These are phyloP conservation scores for Blastobotrys parvus DNA, from an alignment of 805 yeast genomes.

Conservation along the genomic window DNA sequence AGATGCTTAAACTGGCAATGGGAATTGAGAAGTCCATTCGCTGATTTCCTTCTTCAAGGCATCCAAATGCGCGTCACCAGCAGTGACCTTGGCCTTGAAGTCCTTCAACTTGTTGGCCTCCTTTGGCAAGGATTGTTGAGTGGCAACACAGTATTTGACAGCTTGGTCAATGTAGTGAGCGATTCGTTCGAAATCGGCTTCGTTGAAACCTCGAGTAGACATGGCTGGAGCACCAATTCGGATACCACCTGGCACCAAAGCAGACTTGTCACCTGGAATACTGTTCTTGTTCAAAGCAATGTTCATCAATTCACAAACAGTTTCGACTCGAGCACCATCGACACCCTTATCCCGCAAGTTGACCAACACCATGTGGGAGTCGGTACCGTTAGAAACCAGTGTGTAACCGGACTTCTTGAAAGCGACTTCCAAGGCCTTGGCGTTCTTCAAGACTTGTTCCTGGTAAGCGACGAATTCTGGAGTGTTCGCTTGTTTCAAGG, in stretches of 20 bases:
- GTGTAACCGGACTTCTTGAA: constrained; percentile 67
- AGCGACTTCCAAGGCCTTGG: constrained; percentile 69
- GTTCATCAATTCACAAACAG: constrained; percentile 88
- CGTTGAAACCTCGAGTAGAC: constrained; percentile 94
- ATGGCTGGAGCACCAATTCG: constrained; percentile 98
- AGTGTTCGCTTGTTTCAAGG: constrained; percentile 85
- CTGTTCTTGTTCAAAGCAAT: constrained; percentile 97
- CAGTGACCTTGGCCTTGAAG: constrained; percentile 73
- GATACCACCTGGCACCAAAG: constrained; percentile 93
- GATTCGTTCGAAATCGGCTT: constrained; percentile 73
- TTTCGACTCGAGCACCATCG: constrained; percentile 96
- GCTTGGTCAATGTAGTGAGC: constrained; percentile 75
- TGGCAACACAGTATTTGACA: constrained; percentile 62
- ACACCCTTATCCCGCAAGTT: constrained; percentile 81
- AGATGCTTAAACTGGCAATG: constrained; percentile 29
- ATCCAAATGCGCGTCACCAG: constrained; percentile 58
- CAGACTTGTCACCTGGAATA: constrained; percentile 95
- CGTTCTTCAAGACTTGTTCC: constrained; percentile 78
- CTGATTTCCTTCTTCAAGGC: constrained; percentile 69
- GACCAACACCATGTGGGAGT: constrained; percentile 91
- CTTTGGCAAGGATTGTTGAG: constrained; percentile 75
- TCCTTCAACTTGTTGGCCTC: constrained; percentile 95
- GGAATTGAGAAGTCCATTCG: constrained; percentile 64
- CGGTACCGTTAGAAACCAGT: constrained; percentile 91
- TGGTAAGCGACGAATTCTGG: constrained; percentile 92